Percentiles rank a stretch among this genome's conserved stretches.
These are phyloP conservation scores for Naegleria fowleri DNA, from an alignment of 208 protist species.

Conservation along the genomic window DNA sequence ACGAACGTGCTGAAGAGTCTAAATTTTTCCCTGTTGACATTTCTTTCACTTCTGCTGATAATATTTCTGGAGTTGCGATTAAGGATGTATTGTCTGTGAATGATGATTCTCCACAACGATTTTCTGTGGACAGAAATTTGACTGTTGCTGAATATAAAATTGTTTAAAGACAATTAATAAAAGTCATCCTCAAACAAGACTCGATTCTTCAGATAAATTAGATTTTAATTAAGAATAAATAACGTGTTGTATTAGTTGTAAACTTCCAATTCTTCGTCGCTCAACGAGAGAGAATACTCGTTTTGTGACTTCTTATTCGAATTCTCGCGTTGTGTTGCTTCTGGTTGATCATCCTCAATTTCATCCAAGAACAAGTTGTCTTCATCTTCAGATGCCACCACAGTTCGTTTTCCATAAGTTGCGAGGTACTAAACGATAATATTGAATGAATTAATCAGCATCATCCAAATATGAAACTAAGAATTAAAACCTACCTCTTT, in stretches of 20 bases:
- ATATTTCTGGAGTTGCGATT: neutral
- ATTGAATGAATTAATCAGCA: too few species aligned
- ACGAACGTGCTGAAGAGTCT: neutral
- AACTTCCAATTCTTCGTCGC: neutral
- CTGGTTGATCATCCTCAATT: too few species aligned
- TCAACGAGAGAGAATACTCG: too few species aligned
- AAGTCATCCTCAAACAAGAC: too few species aligned
- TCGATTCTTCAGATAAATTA: too few species aligned
- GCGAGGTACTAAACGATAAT: neutral
- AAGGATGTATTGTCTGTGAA: neutral
- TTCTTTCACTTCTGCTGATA: neutral
- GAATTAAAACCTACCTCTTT: neutral
- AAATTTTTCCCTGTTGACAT: constrained; percentile 7
- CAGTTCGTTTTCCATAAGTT: neutral
- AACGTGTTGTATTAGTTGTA: neutral
- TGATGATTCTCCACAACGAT: neutral
- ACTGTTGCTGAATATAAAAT: neutral
- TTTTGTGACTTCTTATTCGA: too few species aligned
- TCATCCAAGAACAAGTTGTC: too few species aligned
- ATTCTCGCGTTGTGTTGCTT: too few species aligned
- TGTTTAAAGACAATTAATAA: neutral
- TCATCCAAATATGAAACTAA: too few species aligned
- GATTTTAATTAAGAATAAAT: neutral
- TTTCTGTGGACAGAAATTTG: neutral
- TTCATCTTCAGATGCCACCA: too few species aligned